Conservation (phyloP, 805 yeast species). For the Yueomyces sinensis region DNA sequence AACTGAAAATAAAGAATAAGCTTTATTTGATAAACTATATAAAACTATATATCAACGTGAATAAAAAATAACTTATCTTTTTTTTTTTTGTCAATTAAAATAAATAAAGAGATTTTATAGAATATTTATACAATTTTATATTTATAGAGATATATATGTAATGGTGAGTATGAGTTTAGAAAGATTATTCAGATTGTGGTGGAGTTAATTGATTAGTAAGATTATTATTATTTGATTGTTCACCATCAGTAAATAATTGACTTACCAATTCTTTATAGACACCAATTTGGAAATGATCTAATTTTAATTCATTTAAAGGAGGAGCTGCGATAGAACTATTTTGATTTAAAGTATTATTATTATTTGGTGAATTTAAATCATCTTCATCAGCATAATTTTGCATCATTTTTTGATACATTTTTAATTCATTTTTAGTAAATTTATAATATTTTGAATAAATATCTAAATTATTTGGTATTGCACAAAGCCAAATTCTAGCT, state of each 20-base stretch:
- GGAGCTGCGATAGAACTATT: slow-evolving; percentile 9
- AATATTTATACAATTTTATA: too few species aligned
- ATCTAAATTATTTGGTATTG: slow-evolving; percentile 32
- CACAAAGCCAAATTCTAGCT: slow-evolving; percentile 76
- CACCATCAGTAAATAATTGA: slow-evolving; percentile 11
- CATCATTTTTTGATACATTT: slow-evolving; percentile 24
- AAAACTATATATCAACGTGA: neutral
- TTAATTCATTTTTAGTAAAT: slow-evolving; percentile 18
- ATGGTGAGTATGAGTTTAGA: too few species aligned
- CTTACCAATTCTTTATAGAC: slow-evolving; percentile 23
- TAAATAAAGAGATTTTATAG: too few species aligned
- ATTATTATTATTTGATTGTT: too few species aligned
- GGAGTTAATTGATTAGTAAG: too few species aligned
- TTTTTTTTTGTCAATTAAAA: too few species aligned
- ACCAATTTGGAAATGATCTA: slow-evolving; percentile 26
- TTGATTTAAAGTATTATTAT: slow-evolving; percentile 6
- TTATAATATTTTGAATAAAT: slow-evolving; percentile 22
- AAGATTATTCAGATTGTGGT: too few species aligned
- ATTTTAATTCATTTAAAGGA: slow-evolving; percentile 17
- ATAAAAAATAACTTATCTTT: too few species aligned
- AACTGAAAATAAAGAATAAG: slow-evolving; percentile 46
- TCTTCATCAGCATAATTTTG: slow-evolving; percentile 18
- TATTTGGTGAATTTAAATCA: slow-evolving; percentile 9
- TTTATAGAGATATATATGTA: too few species aligned
- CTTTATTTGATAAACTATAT: neutral